Percentiles rank a stretch among this genome's conserved stretches.
phyloP scores from a whole-genome alignment of 2,329 filamentous ascomycete species.

The Colletotrichum aenigma region DNA sequence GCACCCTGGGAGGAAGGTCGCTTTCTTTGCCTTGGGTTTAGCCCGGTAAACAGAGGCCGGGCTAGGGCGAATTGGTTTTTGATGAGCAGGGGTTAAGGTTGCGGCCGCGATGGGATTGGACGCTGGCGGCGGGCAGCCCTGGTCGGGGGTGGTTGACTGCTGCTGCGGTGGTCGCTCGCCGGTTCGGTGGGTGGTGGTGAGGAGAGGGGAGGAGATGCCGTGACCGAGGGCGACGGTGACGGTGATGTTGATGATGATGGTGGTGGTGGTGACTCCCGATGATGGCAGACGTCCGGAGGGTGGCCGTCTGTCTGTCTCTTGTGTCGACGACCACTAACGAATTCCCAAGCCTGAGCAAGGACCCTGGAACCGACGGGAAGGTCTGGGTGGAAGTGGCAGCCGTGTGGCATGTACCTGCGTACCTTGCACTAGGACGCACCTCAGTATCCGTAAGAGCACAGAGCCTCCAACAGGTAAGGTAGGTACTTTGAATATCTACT shows the following conservation, averaged over 20 bases:
- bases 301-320: conserved; percentile 15
- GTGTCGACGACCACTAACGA: conserved; percentile 7
- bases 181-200: neutral
- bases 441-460: neutral
- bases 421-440: neutral
- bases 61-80: neutral
- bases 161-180: neutral
- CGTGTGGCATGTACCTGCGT: neutral
- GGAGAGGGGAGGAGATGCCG: neutral
- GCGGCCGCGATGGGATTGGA: neutral
- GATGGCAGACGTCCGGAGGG: neutral
- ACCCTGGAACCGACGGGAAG: neutral
- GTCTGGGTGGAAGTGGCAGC: neutral
- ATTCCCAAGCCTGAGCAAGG: neutral
- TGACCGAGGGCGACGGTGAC: neutral
- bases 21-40: neutral
- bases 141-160: neutral
- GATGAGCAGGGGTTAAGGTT: neutral
- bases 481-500: neutral
- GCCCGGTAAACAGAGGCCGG: neutral
- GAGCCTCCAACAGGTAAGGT: neutral
- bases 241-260: neutral
- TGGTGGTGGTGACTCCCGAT: neutral
- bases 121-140: neutral
- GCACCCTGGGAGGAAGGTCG: neutral